phyloP scores from a whole-genome alignment of 129 eudicot genomes.

The Pulicaria dysenterica region DNA sequence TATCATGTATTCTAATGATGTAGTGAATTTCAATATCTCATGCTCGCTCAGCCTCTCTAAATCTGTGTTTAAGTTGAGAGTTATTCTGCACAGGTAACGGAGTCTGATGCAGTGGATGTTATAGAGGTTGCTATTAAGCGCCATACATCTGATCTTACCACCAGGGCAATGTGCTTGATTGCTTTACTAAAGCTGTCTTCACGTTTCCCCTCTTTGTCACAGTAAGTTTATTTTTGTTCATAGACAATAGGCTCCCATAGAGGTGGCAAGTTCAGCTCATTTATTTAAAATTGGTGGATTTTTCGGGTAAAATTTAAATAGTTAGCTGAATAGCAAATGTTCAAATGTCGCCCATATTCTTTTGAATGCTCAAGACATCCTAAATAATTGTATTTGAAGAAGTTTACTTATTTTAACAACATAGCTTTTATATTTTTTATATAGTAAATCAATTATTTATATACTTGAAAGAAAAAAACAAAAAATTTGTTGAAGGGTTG shows the following conservation, averaged over 20 bases:
- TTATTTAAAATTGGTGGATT: too few relatives aligned
- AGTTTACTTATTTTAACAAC: too few relatives aligned
- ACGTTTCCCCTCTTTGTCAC: conserved; percentile 89
- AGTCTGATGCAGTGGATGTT: conserved; percentile 84
- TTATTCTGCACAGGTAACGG: conserved; percentile 70
- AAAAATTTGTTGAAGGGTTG: too few relatives aligned
- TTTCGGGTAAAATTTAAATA: too few relatives aligned
- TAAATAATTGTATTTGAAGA: too few relatives aligned
- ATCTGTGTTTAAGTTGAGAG: conserved; percentile 1
- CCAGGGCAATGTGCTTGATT: conserved; percentile 90
- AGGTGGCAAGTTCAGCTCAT: too few relatives aligned
- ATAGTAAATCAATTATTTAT: too few relatives aligned
- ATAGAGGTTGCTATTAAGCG: conserved; percentile 69
- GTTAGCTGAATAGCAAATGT: too few relatives aligned
- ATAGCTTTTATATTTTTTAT: too few relatives aligned
- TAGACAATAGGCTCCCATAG: neutral
- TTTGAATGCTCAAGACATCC: too few relatives aligned
- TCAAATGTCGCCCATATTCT: too few relatives aligned
- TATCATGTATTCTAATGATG: neutral
- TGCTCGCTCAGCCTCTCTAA: neutral
- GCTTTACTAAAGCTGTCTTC: conserved; percentile 90
- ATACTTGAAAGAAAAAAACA: too few relatives aligned
- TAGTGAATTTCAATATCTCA: conserved; percentile 3
- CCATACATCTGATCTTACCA: conserved; percentile 77
- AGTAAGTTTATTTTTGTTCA: conserved; percentile 52